phyloP scores from a whole-genome alignment of 768 basidiomycete species.

The Sarcodon sp. region DNA sequence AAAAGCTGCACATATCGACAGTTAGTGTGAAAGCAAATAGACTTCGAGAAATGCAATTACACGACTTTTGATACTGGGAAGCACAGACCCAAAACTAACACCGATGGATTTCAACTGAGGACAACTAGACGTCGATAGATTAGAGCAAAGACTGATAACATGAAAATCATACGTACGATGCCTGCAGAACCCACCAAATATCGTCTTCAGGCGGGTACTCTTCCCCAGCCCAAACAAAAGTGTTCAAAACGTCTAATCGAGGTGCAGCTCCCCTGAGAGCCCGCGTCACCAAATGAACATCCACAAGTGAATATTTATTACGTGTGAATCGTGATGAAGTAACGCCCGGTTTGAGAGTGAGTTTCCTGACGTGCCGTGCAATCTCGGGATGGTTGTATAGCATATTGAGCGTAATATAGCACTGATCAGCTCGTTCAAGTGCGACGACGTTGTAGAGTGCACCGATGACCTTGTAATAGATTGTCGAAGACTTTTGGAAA shows the following conservation, averaged over 20 bases:
- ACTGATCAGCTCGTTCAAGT: slow-evolving; percentile 45
- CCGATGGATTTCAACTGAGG: slow-evolving; percentile 50
- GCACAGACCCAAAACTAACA: slow-evolving; percentile 45
- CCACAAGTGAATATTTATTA: slow-evolving; percentile 2
- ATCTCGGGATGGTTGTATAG: slow-evolving; percentile 38
- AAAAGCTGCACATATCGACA: slow-evolving; percentile 36
- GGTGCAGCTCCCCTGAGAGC: slow-evolving; percentile 21
- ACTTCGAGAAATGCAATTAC: slow-evolving; percentile 19
- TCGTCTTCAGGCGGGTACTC: slow-evolving; percentile 48
- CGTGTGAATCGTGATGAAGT: neutral
- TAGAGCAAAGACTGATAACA: neutral
- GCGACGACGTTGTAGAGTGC: slow-evolving; percentile 47
- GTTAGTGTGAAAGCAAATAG: slow-evolving; percentile 1
- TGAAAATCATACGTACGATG: slow-evolving; percentile 31
- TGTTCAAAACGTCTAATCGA: slow-evolving; percentile 48
- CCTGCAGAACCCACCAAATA: slow-evolving; percentile 67
- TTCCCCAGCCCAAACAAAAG: slow-evolving; percentile 64
- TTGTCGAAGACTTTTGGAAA: slow-evolving; percentile 32
- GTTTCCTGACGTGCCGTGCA: slow-evolving; percentile 54
- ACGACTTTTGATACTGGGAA: slow-evolving; percentile 47
- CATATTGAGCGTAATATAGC: slow-evolving; percentile 52
- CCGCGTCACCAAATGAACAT: neutral
- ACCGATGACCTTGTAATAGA: slow-evolving; percentile 39
- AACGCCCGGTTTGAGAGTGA: slow-evolving; percentile 31
- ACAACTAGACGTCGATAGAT: slow-evolving; percentile 30